These are phyloP conservation scores for Zymoseptoria brevis DNA, from an alignment of 2,329 filamentous ascomycete species.

Conservation along the genomic window DNA sequence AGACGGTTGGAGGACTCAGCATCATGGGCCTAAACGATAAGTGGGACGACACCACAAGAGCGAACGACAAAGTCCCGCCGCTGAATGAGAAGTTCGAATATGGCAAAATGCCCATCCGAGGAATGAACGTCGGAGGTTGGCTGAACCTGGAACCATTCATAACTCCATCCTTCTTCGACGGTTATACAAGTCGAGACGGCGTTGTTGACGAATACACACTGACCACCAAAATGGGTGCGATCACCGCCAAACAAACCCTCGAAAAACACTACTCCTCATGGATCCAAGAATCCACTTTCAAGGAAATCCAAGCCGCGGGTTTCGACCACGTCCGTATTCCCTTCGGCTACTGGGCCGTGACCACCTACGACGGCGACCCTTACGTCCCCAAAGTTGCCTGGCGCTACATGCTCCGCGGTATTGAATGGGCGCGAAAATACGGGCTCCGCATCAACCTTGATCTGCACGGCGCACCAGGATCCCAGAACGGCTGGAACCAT, in stretches of 20 bases:
- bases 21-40: slow-evolving; percentile 79
- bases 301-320: slow-evolving; percentile 75
- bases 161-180: slow-evolving; percentile 78
- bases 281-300: slow-evolving; percentile 75
- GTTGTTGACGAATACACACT: slow-evolving; percentile 88
- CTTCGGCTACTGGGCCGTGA: slow-evolving; percentile 90
- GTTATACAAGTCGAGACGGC: slow-evolving; percentile 51
- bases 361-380: slow-evolving; percentile 74
- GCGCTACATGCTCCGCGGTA: slow-evolving; percentile 85
- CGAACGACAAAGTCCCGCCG: slow-evolving; percentile 73
- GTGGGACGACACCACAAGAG: slow-evolving; percentile 74
- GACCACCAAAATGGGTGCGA: slow-evolving; percentile 58
- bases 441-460: slow-evolving; percentile 90
- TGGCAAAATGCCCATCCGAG: slow-evolving; percentile 67
- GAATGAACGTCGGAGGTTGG: slow-evolving; percentile 92
- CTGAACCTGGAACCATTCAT: slow-evolving; percentile 91
- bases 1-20: slow-evolving; percentile 76
- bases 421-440: slow-evolving; percentile 90
- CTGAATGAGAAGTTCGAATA: slow-evolving; percentile 75
- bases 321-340: slow-evolving; percentile 96
- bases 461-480: slow-evolving; percentile 82
- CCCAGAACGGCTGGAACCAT: slow-evolving; percentile 97
- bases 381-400: slow-evolving; percentile 82
- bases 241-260: slow-evolving; percentile 56
- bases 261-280: slow-evolving; percentile 90